phyloP scores from a whole-genome alignment of 2,329 filamentous ascomycete genomes.

The Polychaeton citri region DNA sequence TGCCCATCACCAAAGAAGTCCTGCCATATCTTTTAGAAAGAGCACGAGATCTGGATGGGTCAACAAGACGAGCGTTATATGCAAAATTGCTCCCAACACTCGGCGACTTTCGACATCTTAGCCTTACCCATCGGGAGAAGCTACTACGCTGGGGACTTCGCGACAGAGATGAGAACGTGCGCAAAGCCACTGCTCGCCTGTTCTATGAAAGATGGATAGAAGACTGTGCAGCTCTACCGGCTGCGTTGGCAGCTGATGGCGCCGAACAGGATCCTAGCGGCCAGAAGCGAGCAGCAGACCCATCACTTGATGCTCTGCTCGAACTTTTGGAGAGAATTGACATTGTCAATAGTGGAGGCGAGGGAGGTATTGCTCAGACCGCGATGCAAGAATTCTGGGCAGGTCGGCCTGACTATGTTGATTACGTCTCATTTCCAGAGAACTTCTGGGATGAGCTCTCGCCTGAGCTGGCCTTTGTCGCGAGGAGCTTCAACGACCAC shows the following conservation, averaged over 20 bases:
- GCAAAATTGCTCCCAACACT: slow-evolving; percentile 73
- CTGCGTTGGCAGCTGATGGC: slow-evolving; percentile 44
- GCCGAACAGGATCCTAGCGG: slow-evolving; percentile 28
- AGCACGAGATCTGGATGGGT: slow-evolving; percentile 74
- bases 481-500: slow-evolving; percentile 87
- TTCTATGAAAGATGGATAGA: slow-evolving; percentile 98
- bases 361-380: slow-evolving; percentile 80
- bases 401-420: slow-evolving; percentile 69
- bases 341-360: slow-evolving; percentile 75
- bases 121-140: slow-evolving; percentile 88
- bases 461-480: slow-evolving; percentile 80
- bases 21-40: slow-evolving; percentile 81
- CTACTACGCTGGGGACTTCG: slow-evolving; percentile 86
- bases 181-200: slow-evolving; percentile 76
- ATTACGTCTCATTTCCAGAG: slow-evolving; percentile 54
- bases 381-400: slow-evolving; percentile 97
- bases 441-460: slow-evolving; percentile 68
- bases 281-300: slow-evolving; percentile 36
- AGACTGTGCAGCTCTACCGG: slow-evolving; percentile 63
- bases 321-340: slow-evolving; percentile 92
- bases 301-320: slow-evolving; percentile 68
- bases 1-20: slow-evolving; percentile 73
- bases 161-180: slow-evolving; percentile 86
- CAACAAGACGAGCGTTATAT: slow-evolving; percentile 75
- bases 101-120: slow-evolving; percentile 88